Base-by-base conservation (phyloP, 352 stramenopile genomes). In the Blastocystis sp. region DNA sequence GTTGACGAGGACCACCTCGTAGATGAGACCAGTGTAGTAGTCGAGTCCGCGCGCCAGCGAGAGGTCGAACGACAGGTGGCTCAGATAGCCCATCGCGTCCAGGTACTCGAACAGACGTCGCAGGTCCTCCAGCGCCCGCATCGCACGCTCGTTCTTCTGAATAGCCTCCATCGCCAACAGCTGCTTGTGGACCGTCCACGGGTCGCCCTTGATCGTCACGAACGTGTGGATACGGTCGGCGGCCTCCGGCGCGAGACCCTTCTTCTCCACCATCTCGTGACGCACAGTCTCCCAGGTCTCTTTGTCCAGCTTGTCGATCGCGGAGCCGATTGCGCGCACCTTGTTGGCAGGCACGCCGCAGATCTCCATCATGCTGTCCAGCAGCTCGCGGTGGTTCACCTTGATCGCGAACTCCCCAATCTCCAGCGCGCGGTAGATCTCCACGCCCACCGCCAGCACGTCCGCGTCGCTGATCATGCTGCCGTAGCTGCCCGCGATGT, bases 1-100 rank as follows among this genome's bases (percentile, higher is more conserved):
- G 81, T 91, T 94, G 61, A 92, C 90, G 34, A 97, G 92, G 38
- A 98, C 94, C 69, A 96, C 97, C 90, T 99, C 96, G 89, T 98
- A 99, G 88, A 99, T 99, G 56, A 98, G 90, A 18, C 96, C 96
- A 18, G 95, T 99, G 90, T 99, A 99, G 92, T 99, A 99, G 89
- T 98, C 95, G 14, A 99, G 90, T 32, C 96, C 96, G 36, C 96
- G 92, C 18, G 96, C 96, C 56, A 99, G 90, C 87, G 91, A 97
- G 48, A 99, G 89, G 85, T 99, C 96, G 87, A 99, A 98, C 36
- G 92, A 95, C 71, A 97, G 92, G 85, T 57, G 24, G 73, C 96
- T 88, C 24, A 98, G 90, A 63, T 95, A 94, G 63, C 92, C 94
- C 93, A 98, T 98, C 36, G 94, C 93, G 53, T 98, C 94, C 14